phyloP scores from a whole-genome alignment of 768 basidiomycete genomes.

The Boletus vinaceobasis region DNA sequence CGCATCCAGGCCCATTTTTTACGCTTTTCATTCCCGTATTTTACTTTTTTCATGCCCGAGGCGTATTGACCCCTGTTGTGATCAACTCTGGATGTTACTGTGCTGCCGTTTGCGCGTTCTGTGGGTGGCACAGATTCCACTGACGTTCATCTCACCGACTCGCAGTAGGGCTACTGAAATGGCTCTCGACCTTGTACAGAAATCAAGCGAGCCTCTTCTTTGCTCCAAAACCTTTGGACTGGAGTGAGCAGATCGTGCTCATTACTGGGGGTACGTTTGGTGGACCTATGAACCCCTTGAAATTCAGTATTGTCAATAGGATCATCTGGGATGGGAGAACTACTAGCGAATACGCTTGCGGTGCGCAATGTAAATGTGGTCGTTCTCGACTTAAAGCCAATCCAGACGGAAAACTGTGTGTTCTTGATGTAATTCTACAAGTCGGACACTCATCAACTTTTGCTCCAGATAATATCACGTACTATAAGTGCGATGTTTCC shows the following conservation, averaged over 20 bases:
- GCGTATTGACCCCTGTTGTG: constrained; percentile 49
- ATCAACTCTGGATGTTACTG: constrained; percentile 53
- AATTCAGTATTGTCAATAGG: constrained; percentile 42
- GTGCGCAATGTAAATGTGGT: constrained; percentile 78
- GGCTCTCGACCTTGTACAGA: constrained; percentile 69
- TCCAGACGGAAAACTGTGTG: constrained; percentile 73
- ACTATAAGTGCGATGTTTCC: constrained; percentile 90
- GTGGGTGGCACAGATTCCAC: constrained; percentile 43
- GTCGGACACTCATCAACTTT: constrained; percentile 1
- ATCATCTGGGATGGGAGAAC: constrained; percentile 83
- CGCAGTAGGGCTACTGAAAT: constrained; percentile 59
- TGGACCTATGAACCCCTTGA: not conserved
- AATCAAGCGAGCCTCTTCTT: constrained; percentile 69
- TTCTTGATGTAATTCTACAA: not conserved
- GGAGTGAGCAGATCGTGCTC: constrained; percentile 87
- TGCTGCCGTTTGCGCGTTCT: constrained; percentile 56
- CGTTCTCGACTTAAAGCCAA: constrained; percentile 81
- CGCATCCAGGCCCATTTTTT: constrained; percentile 74
- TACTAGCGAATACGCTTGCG: constrained; percentile 84
- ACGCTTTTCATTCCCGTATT: constrained; percentile 76
- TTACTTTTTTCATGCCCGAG: constrained; percentile 66
- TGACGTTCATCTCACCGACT: not conserved
- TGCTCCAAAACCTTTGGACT: constrained; percentile 61
- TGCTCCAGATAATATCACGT: constrained; percentile 66
- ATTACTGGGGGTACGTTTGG: constrained; percentile 79